Evolutionary conservation across 441 rosid genomes (phyloP).

Genomic region (Dalechampia spathulata): DNA sequence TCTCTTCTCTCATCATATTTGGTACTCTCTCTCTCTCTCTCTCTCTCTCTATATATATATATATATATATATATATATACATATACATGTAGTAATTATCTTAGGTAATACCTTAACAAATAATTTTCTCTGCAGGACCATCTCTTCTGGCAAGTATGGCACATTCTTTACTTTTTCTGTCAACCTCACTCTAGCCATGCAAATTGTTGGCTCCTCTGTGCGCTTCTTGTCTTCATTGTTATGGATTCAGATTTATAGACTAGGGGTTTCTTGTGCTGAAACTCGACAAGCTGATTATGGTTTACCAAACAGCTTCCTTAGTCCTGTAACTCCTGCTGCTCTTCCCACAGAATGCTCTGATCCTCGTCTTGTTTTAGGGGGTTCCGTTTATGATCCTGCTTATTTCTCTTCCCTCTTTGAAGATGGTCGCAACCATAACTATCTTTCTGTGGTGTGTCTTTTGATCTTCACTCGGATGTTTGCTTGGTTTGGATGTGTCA

Average conservation of each 20-base stretch:
- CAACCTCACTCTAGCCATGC: constrained; percentile 74
- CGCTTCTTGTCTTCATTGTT: constrained; percentile 70
- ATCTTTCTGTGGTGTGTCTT: too few species aligned
- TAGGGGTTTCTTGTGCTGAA: constrained; percentile 51
- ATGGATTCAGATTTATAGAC: constrained; percentile 90
- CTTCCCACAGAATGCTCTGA: constrained; percentile 38
- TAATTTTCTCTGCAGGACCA: too few species aligned
- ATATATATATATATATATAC: constrained; percentile 29
- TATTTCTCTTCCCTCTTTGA: constrained; percentile 72
- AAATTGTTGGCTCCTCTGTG: constrained; percentile 67
- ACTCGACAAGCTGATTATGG: constrained; percentile 65
- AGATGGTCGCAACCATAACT: constrained; percentile 39
- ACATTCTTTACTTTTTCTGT: constrained; percentile 56
- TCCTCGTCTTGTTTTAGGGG: constrained; percentile 57
- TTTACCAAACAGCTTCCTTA: constrained; percentile 65
- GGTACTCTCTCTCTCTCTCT: too few species aligned
- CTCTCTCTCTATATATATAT: too few species aligned
- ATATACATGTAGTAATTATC: too few species aligned
- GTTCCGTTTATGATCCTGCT: constrained; percentile 70
- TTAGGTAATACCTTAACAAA: too few species aligned
- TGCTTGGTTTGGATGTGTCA: too few species aligned
- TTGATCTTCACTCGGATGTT: too few species aligned
- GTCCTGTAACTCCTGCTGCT: constrained; percentile 41
- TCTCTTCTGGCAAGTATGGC: constrained; percentile 49
- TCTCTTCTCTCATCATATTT: constrained; percentile 62